phyloP scores from a whole-genome alignment of 2,329 filamentous ascomycete genomes.

The Claviceps spartinae region DNA sequence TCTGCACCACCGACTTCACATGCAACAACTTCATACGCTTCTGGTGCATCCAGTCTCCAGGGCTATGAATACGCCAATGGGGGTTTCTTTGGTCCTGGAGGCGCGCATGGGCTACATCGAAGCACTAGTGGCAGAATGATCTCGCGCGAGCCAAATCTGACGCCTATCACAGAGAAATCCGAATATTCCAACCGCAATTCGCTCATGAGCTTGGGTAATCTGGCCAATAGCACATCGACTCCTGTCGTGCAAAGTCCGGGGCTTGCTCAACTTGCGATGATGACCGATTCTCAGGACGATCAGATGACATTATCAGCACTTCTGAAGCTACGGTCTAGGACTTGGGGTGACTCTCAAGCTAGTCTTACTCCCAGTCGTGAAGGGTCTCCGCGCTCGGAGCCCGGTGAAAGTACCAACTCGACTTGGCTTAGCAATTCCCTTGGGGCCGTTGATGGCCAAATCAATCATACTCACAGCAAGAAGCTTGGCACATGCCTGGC shows the following conservation, averaged over 20 bases:
- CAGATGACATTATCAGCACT: constrained; percentile 64
- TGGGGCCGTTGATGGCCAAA: constrained; percentile 1
- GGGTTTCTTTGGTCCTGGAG: constrained; percentile 75
- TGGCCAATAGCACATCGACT: constrained; percentile 27
- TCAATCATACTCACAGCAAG: constrained; percentile 21
- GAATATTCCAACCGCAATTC: constrained; percentile 95
- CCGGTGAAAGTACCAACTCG: constrained; percentile 26
- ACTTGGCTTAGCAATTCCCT: constrained; percentile 5
- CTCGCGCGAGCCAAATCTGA: constrained; percentile 79
- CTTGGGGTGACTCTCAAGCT: constrained; percentile 70
- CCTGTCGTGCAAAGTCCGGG: constrained; percentile 51
- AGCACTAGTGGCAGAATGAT: constrained; percentile 60
- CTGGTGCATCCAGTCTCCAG: constrained; percentile 18
- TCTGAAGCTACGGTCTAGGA: constrained; percentile 56
- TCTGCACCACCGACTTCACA: constrained; percentile 40
- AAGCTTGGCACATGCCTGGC: constrained; percentile 38
- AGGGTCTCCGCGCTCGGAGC: constrained; percentile 35
- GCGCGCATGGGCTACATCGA: constrained; percentile 40
- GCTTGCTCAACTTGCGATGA: constrained; percentile 61
- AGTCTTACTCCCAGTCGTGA: constrained; percentile 47
- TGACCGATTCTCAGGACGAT: constrained; percentile 42
- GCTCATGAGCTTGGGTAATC: constrained; percentile 54
- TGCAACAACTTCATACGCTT: constrained; percentile 32
- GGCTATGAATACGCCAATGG: constrained; percentile 57
- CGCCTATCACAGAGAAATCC: constrained; percentile 88